These are phyloP conservation scores for Phytophthora sojae DNA, from an alignment of 352 stramenopile genomes.

Conservation along the genomic window DNA sequence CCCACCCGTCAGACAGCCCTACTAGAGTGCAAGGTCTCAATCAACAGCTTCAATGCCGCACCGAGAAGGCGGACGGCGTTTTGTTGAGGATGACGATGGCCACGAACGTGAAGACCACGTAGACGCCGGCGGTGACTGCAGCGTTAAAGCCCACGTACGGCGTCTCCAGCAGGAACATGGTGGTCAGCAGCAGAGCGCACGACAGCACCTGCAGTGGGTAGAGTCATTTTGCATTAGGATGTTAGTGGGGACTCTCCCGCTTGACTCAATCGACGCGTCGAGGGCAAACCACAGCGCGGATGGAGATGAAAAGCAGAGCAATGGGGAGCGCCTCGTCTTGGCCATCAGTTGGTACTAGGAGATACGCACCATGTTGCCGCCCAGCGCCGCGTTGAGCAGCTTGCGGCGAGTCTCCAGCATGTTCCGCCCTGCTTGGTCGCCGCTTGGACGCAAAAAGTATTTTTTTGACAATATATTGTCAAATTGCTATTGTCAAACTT, in stretches of 20 bases:
- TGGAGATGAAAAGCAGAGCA: slow-evolving; percentile 17
- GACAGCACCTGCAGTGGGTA: slow-evolving; percentile 54
- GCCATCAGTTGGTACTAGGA: neutral
- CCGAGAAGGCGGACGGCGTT: slow-evolving; percentile 79
- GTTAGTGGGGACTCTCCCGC: slow-evolving; percentile 17
- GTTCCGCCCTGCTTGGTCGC: neutral
- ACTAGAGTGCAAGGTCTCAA: neutral
- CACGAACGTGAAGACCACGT: slow-evolving; percentile 79
- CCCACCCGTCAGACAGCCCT: neutral
- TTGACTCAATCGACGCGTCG: neutral
- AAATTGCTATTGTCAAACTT: neutral
- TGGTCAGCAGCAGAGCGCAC: slow-evolving; percentile 65
- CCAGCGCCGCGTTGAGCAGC: slow-evolving; percentile 75
- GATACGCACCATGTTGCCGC: slow-evolving; percentile 69
- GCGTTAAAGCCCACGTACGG: slow-evolving; percentile 75
- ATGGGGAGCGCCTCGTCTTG: neutral
- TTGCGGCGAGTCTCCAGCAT: slow-evolving; percentile 75
- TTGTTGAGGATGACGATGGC: slow-evolving; percentile 85
- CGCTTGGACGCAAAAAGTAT: slow-evolving; percentile 2
- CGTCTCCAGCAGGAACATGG: slow-evolving; percentile 77
- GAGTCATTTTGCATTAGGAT: neutral
- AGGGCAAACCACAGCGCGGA: slow-evolving; percentile 1
- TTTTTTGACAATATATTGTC: neutral
- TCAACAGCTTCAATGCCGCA: slow-evolving; percentile 24
- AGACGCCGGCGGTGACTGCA: slow-evolving; percentile 61